These are phyloP conservation scores for Phytopythium boreale DNA, from an alignment of 352 stramenopile species.

Conservation along the genomic window DNA sequence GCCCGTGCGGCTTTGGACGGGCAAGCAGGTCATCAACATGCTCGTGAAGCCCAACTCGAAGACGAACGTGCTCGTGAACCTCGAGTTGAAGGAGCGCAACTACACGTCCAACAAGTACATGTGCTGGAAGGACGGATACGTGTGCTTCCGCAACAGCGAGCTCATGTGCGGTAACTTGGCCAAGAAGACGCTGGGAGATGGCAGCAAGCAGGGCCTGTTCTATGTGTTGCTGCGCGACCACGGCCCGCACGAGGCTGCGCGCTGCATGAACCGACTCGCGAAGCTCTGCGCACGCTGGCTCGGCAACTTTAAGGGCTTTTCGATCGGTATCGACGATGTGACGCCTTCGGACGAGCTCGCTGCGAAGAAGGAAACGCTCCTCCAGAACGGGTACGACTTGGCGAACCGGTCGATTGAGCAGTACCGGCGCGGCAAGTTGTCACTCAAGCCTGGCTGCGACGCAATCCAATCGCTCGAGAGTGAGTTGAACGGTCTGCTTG, in stretches of 20 bases:
- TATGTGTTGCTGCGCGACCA: constrained; percentile 98
- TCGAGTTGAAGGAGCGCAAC: constrained; percentile 95
- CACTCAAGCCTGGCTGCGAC: constrained; percentile 96
- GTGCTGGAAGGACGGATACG: constrained; percentile 98
- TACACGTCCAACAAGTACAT: constrained; percentile 95
- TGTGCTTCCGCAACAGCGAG: constrained; percentile 96
- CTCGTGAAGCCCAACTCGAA: constrained; percentile 88
- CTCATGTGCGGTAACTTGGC: constrained; percentile 97
- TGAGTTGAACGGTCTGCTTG: constrained; percentile 97
- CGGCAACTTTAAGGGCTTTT: constrained; percentile 94
- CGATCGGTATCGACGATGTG: constrained; percentile 99
- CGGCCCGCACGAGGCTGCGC: constrained; percentile 87
- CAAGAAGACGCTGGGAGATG: constrained; percentile 98
- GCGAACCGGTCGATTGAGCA: constrained; percentile 92
- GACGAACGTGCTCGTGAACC: constrained; percentile 75
- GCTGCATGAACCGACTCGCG: constrained; percentile 97
- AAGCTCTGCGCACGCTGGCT: constrained; percentile 98
- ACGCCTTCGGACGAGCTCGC: constrained; percentile 94
- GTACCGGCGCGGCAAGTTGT: constrained; percentile 93
- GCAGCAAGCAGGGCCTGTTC: constrained; percentile 97
- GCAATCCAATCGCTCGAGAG: constrained; percentile 98
- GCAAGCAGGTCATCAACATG: constrained; percentile 95
- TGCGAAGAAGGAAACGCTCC: constrained; percentile 93
- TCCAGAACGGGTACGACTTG: constrained; percentile 83
- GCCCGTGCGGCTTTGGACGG: constrained; percentile 94